Percentiles rank a stretch among this genome's conserved stretches.
These are phyloP conservation scores for Aureobasidium leucospermi DNA, from an alignment of 2,329 filamentous ascomycete genomes.

Conservation along the genomic window DNA sequence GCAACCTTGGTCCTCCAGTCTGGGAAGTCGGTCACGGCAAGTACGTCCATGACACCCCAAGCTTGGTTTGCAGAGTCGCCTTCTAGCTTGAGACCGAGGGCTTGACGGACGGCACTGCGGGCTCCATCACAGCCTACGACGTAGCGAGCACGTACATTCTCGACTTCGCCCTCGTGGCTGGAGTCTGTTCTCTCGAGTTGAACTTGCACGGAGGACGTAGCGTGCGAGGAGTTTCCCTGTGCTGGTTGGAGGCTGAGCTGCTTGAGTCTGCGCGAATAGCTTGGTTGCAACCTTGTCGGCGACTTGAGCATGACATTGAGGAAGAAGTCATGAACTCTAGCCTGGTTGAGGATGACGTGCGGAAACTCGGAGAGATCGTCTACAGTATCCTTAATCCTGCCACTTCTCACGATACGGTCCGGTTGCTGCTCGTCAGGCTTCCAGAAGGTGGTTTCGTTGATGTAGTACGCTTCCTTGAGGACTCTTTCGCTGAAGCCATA, in stretches of 20 bases:
- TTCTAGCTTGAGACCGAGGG: slow-evolving; percentile 21
- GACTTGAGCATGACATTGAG: slow-evolving; percentile 12
- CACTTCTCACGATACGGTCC: slow-evolving; percentile 12
- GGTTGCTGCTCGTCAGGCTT: slow-evolving; percentile 40
- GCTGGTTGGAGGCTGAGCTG: slow-evolving; percentile 49
- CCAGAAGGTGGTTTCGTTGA: slow-evolving; percentile 55
- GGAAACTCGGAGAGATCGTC: slow-evolving; percentile 52
- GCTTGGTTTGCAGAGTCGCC: slow-evolving; percentile 23
- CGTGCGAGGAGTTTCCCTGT: slow-evolving; percentile 27
- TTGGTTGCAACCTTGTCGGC: slow-evolving; percentile 37
- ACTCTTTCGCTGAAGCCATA: slow-evolving; percentile 59
- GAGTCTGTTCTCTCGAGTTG: slow-evolving; percentile 28
- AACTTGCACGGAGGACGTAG: not conserved
- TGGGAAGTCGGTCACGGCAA: slow-evolving; percentile 31
- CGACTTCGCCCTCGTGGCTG: slow-evolving; percentile 28
- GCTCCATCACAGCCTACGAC: slow-evolving; percentile 24
- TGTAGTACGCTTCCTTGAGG: slow-evolving; percentile 60
- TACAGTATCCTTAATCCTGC: slow-evolving; percentile 14
- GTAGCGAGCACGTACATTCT: slow-evolving; percentile 19
- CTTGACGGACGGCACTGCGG: slow-evolving; percentile 17
- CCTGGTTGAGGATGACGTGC: slow-evolving; percentile 59
- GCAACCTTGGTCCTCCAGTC: slow-evolving; percentile 75
- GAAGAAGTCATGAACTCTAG: slow-evolving; percentile 55
- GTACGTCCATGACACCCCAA: slow-evolving; percentile 26
- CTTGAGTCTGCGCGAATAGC: slow-evolving; percentile 44